A percentile compares a stretch with the other conserved stretches of the same genome.
phyloP scores from a whole-genome alignment of 768 basidiomycete genomes.

The Floccularia luteovirens region DNA sequence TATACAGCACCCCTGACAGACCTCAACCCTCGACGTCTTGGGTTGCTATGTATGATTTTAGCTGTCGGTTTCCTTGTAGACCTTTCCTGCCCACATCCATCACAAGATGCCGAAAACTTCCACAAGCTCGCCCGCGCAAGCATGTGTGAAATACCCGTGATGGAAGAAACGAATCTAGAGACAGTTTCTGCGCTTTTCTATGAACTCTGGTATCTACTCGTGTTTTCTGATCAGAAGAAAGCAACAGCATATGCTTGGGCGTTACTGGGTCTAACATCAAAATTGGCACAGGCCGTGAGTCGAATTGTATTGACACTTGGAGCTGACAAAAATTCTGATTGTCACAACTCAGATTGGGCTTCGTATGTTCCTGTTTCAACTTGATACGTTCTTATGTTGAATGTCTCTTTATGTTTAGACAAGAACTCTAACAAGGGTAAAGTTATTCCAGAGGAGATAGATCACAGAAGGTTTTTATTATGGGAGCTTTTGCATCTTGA shows the following conservation, averaged over 20 bases:
- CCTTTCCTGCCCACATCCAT: conserved; percentile 35
- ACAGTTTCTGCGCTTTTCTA: conserved; percentile 54
- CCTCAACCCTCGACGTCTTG: conserved; percentile 54
- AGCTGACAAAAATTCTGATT: conserved; percentile 2
- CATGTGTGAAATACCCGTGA: conserved; percentile 52
- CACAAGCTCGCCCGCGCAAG: conserved; percentile 53
- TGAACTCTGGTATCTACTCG: conserved; percentile 58
- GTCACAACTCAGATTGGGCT: conserved; percentile 40
- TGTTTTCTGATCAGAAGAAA: conserved; percentile 65
- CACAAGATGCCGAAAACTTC: conserved; percentile 51
- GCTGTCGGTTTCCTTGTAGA: conserved; percentile 66
- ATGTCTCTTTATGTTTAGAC: conserved; percentile 4
- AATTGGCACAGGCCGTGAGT: conserved; percentile 58
- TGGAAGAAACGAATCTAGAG: conserved; percentile 64
- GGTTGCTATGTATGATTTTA: conserved; percentile 62
- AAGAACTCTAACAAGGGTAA: conserved; percentile 60
- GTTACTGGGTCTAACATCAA: conserved; percentile 48
- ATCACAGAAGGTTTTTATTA: conserved; percentile 59
- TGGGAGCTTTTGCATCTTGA: conserved; percentile 69
- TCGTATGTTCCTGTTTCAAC: conserved; percentile 27
- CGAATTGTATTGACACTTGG: conserved; percentile 2
- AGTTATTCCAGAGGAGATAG: conserved; percentile 63
- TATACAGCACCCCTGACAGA: conserved; percentile 45
- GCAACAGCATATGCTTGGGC: conserved; percentile 53
- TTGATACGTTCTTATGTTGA: not conserved